Conservation (phyloP, 208 protist genomes). For the Zelonia costaricensis region DNA sequence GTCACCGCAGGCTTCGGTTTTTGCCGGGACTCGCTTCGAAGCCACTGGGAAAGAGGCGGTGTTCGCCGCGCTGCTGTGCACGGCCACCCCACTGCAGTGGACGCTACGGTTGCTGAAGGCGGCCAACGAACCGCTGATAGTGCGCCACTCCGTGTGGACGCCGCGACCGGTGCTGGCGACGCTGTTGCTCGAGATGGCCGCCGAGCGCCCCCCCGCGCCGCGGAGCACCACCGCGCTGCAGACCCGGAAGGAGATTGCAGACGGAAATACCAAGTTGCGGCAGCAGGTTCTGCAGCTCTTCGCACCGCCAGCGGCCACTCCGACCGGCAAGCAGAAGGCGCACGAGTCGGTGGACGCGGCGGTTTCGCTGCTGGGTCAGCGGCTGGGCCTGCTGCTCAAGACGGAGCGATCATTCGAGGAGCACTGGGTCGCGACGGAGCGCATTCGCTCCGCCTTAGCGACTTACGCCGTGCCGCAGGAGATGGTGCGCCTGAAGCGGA, state of each 20-base stretch:
- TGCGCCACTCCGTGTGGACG: constrained; percentile 41
- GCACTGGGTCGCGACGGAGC: constrained; percentile 65
- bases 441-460: constrained; percentile 49
- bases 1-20: constrained; percentile 14
- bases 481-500: constrained; percentile 48
- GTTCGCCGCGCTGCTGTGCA: constrained; percentile 48
- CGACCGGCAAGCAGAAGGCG: constrained; percentile 34
- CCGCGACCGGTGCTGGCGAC: constrained; percentile 17
- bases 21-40: constrained; percentile 24
- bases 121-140: constrained; percentile 15
- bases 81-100: constrained; percentile 63
- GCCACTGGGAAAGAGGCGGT: constrained; percentile 20
- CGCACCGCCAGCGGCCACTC: constrained; percentile 19
- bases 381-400: constrained; percentile 51
- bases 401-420: constrained; percentile 70
- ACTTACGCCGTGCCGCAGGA: constrained; percentile 64
- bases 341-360: constrained; percentile 32
- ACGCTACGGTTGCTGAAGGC: constrained; percentile 35
- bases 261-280: constrained; percentile 26
- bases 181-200: constrained; percentile 16
- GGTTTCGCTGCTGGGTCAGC: constrained; percentile 54
- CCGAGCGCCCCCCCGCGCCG: constrained; percentile 14
- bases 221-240: constrained; percentile 17
- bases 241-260: constrained; percentile 23
- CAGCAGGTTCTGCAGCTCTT: constrained; percentile 32